Base-by-base conservation (phyloP, 2,329 filamentous ascomycete genomes). In the Paraphoma sp. region DNA sequence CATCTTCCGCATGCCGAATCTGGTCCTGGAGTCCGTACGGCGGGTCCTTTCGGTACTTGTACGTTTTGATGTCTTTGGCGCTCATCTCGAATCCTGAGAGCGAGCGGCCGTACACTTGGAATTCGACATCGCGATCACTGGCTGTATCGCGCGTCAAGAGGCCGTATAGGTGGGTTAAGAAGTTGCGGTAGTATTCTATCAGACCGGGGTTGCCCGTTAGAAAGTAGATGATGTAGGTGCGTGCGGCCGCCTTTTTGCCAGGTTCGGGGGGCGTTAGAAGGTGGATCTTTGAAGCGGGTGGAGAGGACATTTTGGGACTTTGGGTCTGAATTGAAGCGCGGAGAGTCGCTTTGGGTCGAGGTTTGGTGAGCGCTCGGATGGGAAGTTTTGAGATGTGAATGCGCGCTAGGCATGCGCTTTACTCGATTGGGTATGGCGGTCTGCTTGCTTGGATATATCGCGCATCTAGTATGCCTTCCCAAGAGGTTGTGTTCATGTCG, bases 171-270 rank as follows among this genome's bases (percentile, higher is more conserved):
- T 82, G 79, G 0, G 79, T 79, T 10, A 93, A 80, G 74, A 92
- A 94, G 38, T 84, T 81, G 54, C 78, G 79, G 75, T 94, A 94
- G 81, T 91, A 94, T 53, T 83, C 85, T 48, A 93, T 84, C 16
- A 92, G 80, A 5, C 91, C 91, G 5, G 91, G 91, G 63, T 94
- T 94, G 17, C 91, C 91, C 29, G 89, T 86, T 41, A 94, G 82
- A 75, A 91, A 89, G 78, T 87, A 92, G 63, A 93, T 78, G 48
- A 93, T 83, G 57, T 79, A 77, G 42, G 64, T 70, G 45, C 54
- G 58, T 4, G 59, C 51, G 2, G 68, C 60, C 6, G 57, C 45
- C 53, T 70, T 71, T 30, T 62, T 59, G 3, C 60, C 61, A 0
- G 65, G 56, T 29, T 67, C 61, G 0, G 61, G 57, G 10, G 68